Percentiles rank a stretch among this genome's conserved stretches.
phyloP scores from a whole-genome alignment of 176 grass and related monocot genomes.

The Zea mays region DNA sequence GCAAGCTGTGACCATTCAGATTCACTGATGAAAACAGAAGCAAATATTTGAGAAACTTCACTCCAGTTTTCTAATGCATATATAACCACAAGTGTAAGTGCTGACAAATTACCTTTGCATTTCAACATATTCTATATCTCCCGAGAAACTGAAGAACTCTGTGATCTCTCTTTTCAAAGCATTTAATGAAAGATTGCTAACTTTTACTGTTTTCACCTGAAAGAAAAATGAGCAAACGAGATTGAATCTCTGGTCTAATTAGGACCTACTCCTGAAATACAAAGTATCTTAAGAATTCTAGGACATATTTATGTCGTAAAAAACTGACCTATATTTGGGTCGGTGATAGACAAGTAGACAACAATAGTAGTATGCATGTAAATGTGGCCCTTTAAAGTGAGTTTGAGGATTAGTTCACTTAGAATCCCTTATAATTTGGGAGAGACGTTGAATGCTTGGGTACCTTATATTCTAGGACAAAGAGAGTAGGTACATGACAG shows the following conservation, averaged over 20 bases:
- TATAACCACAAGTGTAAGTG: neutral
- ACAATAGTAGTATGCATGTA: too few species aligned
- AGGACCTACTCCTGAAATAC: neutral
- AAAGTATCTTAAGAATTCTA: too few species aligned
- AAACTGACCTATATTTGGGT: too few species aligned
- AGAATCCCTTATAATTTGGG: too few species aligned
- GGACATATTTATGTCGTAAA: too few species aligned
- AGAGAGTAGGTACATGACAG: neutral
- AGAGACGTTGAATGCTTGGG: too few species aligned
- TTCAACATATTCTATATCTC: conserved; percentile 89
- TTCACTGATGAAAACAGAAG: conserved; percentile 61
- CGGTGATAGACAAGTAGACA: too few species aligned
- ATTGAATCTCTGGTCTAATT: neutral
- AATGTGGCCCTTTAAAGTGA: too few species aligned
- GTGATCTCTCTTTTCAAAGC: conserved; percentile 84
- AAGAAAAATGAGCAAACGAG: conserved; percentile 16
- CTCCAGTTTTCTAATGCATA: conserved; percentile 26
- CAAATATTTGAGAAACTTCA: conserved; percentile 28
- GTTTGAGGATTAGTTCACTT: too few species aligned
- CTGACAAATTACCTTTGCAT: conserved; percentile 73
- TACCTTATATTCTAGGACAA: too few species aligned
- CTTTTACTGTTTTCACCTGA: conserved; percentile 83
- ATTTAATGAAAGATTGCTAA: conserved; percentile 78
- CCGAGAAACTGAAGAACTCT: conserved; percentile 99
- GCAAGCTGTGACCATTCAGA: conserved; percentile 85